Evolutionary conservation across 2,329 filamentous ascomycete genomes (phyloP), one percentile per base, ranked within the genome.

Genomic region (Septoria linicola): DNA sequence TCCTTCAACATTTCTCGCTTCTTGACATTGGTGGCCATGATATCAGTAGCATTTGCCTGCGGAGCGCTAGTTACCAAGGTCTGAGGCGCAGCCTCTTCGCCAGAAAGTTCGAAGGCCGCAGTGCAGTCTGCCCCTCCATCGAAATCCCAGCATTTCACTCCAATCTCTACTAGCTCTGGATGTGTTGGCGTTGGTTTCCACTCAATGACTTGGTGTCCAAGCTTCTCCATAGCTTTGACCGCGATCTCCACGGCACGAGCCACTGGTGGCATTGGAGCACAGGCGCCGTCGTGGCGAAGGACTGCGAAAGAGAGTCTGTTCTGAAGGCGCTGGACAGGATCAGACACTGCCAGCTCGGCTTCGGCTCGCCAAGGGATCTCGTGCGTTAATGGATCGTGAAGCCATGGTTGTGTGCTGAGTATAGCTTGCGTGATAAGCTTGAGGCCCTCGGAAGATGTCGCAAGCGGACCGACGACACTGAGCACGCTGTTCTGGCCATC

Each of bases 311-410:
- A 72, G 14, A 86, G 70, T n/a, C 57, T 59, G 13, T 58, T 48
- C 4, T 47, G 40, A 14, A 63, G 42, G 30, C 63, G 60, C 23
- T 53, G 47, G 13, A 63, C 48, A 6, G 60, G 63, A 36, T 65
- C 61, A 16, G 58, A 56, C 16, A 64, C 45, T 11, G 77, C 72
- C 1, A 76, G 64, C 23, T 72, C 66, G 11, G 67, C 61, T 2
- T 79, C 73, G 19, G 76, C 68, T 2, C 83, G 76, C 79, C 84
- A 89, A 0, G 84, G 85, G 1, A 89, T 72, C 16, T 85, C 81
- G 34, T 82, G 69, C 0, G 84, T 82, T 0, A 83, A 69, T 0
- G 85, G 84, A 64, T 89, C 85, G 56, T 80, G 70, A 1, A 81
- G 67, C 86, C 85, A 89, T 0, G 85, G 85, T 46, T 80, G 61